Evolutionary conservation across 306 rosid species (phyloP), one percentile per base, ranked within the genome.

Genomic region (Luffa aegyptiaca): DNA sequence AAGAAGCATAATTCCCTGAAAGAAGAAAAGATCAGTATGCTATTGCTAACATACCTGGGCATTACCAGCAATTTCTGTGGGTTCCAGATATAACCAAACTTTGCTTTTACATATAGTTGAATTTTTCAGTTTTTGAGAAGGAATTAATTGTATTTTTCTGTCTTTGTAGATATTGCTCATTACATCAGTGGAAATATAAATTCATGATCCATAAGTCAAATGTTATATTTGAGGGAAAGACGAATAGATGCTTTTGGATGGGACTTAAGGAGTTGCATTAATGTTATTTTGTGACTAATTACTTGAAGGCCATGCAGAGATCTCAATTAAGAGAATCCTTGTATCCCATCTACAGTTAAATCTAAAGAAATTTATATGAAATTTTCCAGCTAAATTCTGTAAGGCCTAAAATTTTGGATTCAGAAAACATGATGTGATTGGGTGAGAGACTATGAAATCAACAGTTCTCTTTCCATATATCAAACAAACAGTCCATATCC

Each of bases 1-100:
- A 93, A 35, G 94, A 90, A 64, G 89, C 87, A 57, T 86, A 89
- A 49, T 81, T 85, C 85, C 97, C 97, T 90, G 82, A 36, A 64
- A 46, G 48, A 42, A 79, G 81, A 79, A 48, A 51, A 49, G 77
- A 26, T 48, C 14, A 63, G 2, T 21, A 6, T 46, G 17, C 14
- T 44, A 63, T 3, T 46, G 17, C 14, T 44, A 63, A 45, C 69
- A 58, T n/a, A 59, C 44, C 36, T 45, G 6, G 44, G 48, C 41
- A 46, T 63, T 12, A 46, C 4, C 12, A 21, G 18, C 56, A 10
- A 59, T 14, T 62, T 42, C 33, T 68, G 21, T 39, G 51, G 35
- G 26, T 41, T 68, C 75, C 52, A 18, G 14, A 41, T n/a, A 68
- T 20, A 31, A 8, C 33, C 36, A 5, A 3, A 18, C 6, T 5